Base-by-base conservation (phyloP, 2,329 filamentous ascomycete species). In the Penicillium rolfsii region DNA sequence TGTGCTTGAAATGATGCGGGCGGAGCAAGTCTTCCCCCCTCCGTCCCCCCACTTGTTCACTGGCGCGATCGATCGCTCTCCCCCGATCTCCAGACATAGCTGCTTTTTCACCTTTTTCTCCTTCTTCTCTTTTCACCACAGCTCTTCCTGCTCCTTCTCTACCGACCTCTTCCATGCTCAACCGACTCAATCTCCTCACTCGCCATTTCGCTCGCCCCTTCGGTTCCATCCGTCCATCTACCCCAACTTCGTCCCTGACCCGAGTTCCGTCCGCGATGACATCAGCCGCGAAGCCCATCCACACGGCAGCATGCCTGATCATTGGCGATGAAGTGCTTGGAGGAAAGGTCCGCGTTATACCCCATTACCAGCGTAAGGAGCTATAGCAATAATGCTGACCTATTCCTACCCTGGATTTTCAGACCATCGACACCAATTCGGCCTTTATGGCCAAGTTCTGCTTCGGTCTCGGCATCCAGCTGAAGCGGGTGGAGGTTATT, bases 251-350 rank as follows among this genome's bases (percentile, higher is more conserved):
- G 33, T 64, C 72, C 58, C 57, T 69, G 30, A 45, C 63, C 43
- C 57, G 64, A 49, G 55, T 22, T 59, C 69, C 61, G 30, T 60
- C 67, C 61, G 73, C 71, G 58, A 81, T 81, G 78, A 79, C 78
- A 79, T 80, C 79, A 79, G 77, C 74, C 59, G 66, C 67, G 33
- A 68, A 88, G 72, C 87, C 85, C 62, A 96, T 98, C 68, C 88
- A 92, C 73, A 97, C 93, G 50, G 95, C 94, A 11, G 94, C 90
- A 59, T 96, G 92, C 76, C 80, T 98, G 65, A 93, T 99, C 62
- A 98, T 99, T 70, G 94, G 94, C n/a, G 94, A 98, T 79, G 94
- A 97, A 77, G 93, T 98, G 5, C 83, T 98, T 4, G 93, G 93
- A 24, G 94, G 95, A 70, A 98, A 98, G 89, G 93, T 92, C 76